These are phyloP conservation scores for Tylopilus rubrobrunneus DNA, from an alignment of 768 basidiomycete species.

Conservation along the genomic window DNA sequence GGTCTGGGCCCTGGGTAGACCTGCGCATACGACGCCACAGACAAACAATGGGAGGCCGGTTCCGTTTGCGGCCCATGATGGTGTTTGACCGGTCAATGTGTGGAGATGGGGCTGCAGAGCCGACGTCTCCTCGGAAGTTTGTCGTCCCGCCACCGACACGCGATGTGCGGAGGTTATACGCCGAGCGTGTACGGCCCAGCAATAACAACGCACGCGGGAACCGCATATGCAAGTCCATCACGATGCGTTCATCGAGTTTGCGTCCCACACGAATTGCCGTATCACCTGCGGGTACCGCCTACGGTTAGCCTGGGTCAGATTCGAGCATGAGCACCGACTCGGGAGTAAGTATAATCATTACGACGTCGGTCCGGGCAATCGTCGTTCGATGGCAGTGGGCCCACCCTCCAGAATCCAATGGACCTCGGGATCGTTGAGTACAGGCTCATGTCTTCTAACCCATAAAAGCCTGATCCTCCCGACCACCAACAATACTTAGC, in stretches of 20 bases:
- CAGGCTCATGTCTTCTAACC: no score
- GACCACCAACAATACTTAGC: no score
- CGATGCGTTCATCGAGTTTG: neutral
- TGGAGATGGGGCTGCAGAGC: conserved; percentile 7
- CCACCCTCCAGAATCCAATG: no score
- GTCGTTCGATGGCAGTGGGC: no score
- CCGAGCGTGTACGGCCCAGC: conserved; percentile 12
- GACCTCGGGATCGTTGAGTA: no score
- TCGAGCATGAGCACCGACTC: no score
- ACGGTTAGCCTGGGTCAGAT: conserved; percentile 7
- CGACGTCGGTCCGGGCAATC: no score
- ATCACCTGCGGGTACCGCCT: conserved; percentile 9
- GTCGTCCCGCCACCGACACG: neutral
- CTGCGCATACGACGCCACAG: conserved; percentile 2
- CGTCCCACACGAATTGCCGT: conserved; percentile 1
- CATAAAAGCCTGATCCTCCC: no score
- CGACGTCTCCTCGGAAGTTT: conserved; percentile 4
- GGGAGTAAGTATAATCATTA: no score
- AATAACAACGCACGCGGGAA: conserved; percentile 5
- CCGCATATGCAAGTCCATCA: conserved; percentile 4
- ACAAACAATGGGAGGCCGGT: conserved; percentile 16
- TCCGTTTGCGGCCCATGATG: no score
- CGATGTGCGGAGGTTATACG: conserved; percentile 4
- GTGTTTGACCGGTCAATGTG: conserved; percentile 19
- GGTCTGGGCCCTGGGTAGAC: conserved; percentile 3